Evolutionary conservation across 177 flowering plant genomes (phyloP).

Genomic region (Vitis hybrid): DNA sequence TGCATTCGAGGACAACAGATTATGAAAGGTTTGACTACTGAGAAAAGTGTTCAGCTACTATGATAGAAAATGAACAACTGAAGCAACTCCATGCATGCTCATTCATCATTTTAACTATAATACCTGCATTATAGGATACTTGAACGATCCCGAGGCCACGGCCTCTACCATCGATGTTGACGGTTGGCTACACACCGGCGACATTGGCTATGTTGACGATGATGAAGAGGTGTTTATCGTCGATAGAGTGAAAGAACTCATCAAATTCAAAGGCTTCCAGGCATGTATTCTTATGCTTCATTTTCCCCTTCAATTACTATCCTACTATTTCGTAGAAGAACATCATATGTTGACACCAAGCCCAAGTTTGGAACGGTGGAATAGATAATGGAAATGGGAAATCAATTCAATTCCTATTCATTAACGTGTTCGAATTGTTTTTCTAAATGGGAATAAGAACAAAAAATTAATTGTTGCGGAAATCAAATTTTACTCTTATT

Average conservation of each 20-base stretch:
- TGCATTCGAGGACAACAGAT: constrained; percentile 72
- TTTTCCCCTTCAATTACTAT: not conserved
- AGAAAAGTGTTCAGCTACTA: no score
- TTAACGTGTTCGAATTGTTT: no score
- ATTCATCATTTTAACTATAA: no score
- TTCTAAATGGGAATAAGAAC: no score
- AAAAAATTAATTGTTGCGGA: no score
- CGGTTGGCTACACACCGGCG: constrained; percentile 96
- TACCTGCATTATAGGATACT: constrained; percentile 39
- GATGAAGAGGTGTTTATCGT: constrained; percentile 86
- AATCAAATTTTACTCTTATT: no score
- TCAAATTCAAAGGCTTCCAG: constrained; percentile 90
- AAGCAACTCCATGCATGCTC: not conserved
- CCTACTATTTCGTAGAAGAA: no score
- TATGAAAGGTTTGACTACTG: constrained; percentile 54
- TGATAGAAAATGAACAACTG: no score
- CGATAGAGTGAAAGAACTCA: constrained; percentile 83
- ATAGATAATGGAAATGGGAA: no score
- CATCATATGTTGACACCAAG: not conserved
- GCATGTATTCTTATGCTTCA: constrained; percentile 16
- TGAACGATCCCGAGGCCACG: constrained; percentile 71
- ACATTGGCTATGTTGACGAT: constrained; percentile 80
- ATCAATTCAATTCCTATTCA: no score
- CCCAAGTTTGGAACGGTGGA: no score
- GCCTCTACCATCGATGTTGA: constrained; percentile 61